Evolutionary conservation across 495 filamentous ascomycete species (phyloP).

Genomic region (Xylaria bambusicola): DNA sequence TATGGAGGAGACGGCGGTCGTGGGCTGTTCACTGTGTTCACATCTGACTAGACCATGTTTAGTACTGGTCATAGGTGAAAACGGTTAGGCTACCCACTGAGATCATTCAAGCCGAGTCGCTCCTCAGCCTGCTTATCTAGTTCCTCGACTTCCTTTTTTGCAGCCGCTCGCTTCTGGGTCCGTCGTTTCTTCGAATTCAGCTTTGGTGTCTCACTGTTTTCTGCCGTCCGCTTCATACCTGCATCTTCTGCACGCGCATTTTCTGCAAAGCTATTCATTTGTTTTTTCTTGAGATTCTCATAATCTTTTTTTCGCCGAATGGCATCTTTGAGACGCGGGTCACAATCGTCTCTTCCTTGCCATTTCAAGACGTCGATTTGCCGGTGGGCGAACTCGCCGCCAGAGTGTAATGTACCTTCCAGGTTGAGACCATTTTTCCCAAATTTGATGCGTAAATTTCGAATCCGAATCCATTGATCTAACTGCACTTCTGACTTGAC

Average conservation of each 20-base stretch:
- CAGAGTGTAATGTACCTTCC: conserved; percentile 72
- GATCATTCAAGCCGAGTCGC: conserved; percentile 32
- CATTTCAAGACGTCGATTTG: conserved; percentile 52
- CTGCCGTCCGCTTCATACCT: conserved; percentile 38
- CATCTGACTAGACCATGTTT: conserved; percentile 42
- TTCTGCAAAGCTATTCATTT: conserved; percentile 40
- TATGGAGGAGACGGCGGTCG: conserved; percentile 52
- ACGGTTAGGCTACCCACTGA: conserved; percentile 12
- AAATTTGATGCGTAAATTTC: conserved; percentile 72
- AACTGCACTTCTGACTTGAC: conserved; percentile 56
- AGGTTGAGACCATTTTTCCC: conserved; percentile 54
- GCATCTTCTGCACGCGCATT: conserved; percentile 27
- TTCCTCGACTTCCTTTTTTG: conserved; percentile 34
- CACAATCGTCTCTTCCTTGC: conserved; percentile 39
- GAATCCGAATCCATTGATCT: conserved; percentile 63
- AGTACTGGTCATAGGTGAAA: neutral
- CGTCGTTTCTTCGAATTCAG: conserved; percentile 21
- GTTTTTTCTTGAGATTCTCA: conserved; percentile 52
- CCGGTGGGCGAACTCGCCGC: conserved; percentile 54
- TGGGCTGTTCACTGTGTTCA: conserved; percentile 41
- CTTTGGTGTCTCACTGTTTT: conserved; percentile 24
- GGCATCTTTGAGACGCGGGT: conserved; percentile 61
- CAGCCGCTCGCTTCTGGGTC: conserved; percentile 16
- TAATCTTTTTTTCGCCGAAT: conserved; percentile 65
- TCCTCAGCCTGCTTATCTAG: conserved; percentile 30